Evolutionary conservation across 331 rosid genomes (phyloP).

Genomic region (Spiraea crenata): DNA sequence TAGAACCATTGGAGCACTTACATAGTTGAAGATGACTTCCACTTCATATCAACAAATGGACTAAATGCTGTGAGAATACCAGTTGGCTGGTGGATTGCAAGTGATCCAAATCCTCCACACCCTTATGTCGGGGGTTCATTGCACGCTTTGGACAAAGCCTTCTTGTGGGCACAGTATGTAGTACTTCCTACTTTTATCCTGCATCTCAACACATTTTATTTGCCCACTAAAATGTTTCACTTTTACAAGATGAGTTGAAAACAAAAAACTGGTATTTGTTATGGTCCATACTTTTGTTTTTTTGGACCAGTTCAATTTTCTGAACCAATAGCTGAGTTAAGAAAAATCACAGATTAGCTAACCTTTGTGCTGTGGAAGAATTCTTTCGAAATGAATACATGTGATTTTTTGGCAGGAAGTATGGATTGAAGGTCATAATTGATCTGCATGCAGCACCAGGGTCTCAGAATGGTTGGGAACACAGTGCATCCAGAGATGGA

Average conservation of each 20-base stretch:
- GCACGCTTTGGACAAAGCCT: slow-evolving; percentile 63
- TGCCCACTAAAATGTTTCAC: neutral
- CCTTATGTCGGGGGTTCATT: slow-evolving; percentile 80
- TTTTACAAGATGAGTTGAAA: too few species aligned
- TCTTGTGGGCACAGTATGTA: slow-evolving; percentile 67
- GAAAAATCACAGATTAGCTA: neutral
- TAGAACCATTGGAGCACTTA: slow-evolving; percentile 76
- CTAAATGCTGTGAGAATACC: slow-evolving; percentile 77
- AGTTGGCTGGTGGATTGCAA: slow-evolving; percentile 90
- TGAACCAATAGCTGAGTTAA: neutral
- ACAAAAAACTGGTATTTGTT: too few species aligned
- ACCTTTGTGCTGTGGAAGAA: too few species aligned
- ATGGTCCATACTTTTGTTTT: neutral
- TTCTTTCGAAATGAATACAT: neutral
- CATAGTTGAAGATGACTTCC: slow-evolving; percentile 67
- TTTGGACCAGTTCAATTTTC: neutral
- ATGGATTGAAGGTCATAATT: slow-evolving; percentile 57
- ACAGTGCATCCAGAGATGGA: slow-evolving; percentile 64
- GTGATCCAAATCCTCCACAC: slow-evolving; percentile 63
- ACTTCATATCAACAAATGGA: slow-evolving; percentile 55
- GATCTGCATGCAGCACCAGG: slow-evolving; percentile 81
- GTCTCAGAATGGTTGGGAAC: slow-evolving; percentile 68
- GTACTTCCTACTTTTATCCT: neutral
- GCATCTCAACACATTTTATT: neutral
- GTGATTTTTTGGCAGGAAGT: slow-evolving; percentile 41